These are phyloP conservation scores for Oidium heveae DNA, from an alignment of 2,329 filamentous ascomycete genomes.

Conservation along the genomic window DNA sequence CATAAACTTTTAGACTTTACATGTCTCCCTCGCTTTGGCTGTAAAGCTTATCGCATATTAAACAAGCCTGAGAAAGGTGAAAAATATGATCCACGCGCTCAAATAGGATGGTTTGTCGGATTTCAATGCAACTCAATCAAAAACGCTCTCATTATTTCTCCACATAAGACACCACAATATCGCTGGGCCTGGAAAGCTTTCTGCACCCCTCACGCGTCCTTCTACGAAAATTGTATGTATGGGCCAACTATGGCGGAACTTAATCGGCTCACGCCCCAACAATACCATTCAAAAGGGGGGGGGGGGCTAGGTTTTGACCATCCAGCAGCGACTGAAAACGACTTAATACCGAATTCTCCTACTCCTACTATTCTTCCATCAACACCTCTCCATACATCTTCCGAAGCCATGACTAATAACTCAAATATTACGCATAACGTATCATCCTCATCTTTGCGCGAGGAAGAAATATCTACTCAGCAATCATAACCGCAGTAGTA, in stretches of 20 bases:
- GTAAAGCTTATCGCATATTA: neutral
- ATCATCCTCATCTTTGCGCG: neutral
- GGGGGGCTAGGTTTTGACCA: neutral
- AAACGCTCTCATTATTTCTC: neutral
- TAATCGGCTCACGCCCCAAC: neutral
- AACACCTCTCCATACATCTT: too few species aligned
- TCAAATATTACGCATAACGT: neutral
- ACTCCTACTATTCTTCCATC: neutral
- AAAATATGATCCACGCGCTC: neutral
- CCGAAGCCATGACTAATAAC: too few species aligned
- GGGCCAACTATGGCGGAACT: neutral
- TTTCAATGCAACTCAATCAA: neutral
- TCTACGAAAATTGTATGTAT: neutral
- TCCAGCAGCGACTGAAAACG: neutral
- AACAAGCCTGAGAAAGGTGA: neutral
- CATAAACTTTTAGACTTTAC: neutral
- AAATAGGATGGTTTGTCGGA: neutral
- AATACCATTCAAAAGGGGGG: neutral
- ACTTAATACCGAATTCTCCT: neutral
- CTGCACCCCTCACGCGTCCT: neutral
- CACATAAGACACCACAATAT: neutral
- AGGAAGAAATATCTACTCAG: neutral
- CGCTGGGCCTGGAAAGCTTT: neutral
- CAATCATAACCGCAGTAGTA: neutral
- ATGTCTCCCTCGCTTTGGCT: conserved; percentile 1